phyloP scores from a whole-genome alignment of 176 grass and related monocot genomes.

The Rhipidocladum racemiflorum region DNA sequence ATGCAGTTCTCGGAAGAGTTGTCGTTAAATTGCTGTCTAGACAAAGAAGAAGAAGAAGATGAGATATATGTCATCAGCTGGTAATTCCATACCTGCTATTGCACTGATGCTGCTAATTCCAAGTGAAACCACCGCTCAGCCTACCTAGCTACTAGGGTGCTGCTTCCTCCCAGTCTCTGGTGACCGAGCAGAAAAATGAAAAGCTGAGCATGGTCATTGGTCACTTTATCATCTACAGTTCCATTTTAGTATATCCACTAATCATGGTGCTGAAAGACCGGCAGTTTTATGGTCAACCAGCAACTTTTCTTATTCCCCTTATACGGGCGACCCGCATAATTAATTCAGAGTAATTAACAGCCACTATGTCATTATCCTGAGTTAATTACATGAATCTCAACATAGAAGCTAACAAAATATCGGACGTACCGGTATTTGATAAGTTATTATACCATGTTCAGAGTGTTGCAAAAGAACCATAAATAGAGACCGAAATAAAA shows the following conservation, averaged over 20 bases:
- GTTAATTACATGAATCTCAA: no score
- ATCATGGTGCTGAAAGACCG: not conserved
- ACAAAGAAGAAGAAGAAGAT: not conserved
- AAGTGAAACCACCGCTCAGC: not conserved
- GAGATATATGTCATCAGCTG: not conserved
- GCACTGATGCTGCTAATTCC: not conserved
- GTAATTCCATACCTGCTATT: conserved; percentile 13
- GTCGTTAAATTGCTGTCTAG: not conserved
- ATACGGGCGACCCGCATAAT: no score
- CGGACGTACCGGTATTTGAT: no score
- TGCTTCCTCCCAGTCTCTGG: not conserved
- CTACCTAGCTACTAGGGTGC: not conserved
- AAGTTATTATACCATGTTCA: no score
- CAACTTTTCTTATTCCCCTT: conserved; percentile 42
- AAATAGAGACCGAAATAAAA: no score
- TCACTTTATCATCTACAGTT: not conserved
- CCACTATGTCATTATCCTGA: no score
- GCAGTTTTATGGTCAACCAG: conserved; percentile 7
- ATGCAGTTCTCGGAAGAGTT: not conserved
- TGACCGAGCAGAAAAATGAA: not conserved
- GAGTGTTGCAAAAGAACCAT: no score
- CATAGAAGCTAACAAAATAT: no score
- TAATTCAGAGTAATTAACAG: no score
- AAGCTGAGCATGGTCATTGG: not conserved
- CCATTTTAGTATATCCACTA: not conserved